A percentile compares a stretch with the other conserved stretches of the same genome.
Conservation (phyloP, 805 yeast genomes). For the Debaryomyces maramus region DNA sequence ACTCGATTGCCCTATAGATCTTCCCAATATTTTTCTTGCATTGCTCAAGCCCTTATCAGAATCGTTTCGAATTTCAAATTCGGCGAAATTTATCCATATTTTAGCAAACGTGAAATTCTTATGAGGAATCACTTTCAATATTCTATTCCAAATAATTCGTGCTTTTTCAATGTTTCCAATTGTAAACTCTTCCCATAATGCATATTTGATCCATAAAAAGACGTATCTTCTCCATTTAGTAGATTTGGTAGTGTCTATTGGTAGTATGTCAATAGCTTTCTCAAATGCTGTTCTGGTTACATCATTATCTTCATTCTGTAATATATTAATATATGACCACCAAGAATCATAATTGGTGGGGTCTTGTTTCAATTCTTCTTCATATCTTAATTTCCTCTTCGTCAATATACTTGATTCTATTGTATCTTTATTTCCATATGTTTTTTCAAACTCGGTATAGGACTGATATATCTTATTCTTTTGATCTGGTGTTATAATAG, state of each 20-base stretch:
- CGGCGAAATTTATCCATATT: constrained; percentile 68
- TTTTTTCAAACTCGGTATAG: constrained; percentile 63
- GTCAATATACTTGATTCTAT: constrained; percentile 52
- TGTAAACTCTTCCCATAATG: constrained; percentile 59
- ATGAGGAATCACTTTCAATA: constrained; percentile 57
- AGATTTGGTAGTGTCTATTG: constrained; percentile 31
- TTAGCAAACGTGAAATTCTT: constrained; percentile 63
- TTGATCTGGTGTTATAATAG: constrained; percentile 29
- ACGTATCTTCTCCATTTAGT: constrained; percentile 67
- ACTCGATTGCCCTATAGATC: constrained; percentile 57
- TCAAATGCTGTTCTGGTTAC: constrained; percentile 32
- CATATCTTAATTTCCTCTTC: constrained; percentile 59
- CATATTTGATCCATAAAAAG: constrained; percentile 66
- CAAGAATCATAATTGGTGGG: constrained; percentile 73
- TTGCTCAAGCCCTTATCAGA: constrained; percentile 26
- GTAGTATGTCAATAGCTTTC: constrained; percentile 43
- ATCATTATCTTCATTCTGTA: constrained; percentile 35
- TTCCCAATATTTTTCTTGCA: constrained; percentile 73
- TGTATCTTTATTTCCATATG: constrained; percentile 54
- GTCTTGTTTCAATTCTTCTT: constrained; percentile 42
- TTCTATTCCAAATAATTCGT: constrained; percentile 49
- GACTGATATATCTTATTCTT: constrained; percentile 33
- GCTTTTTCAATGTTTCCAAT: constrained; percentile 44
- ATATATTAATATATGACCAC: constrained; percentile 70
- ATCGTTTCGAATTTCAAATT: constrained; percentile 70